Evolutionary conservation across 2,329 filamentous ascomycete genomes (phyloP), one percentile per base, ranked within the genome.

Genomic region (Colletotrichum euphorbiae): DNA sequence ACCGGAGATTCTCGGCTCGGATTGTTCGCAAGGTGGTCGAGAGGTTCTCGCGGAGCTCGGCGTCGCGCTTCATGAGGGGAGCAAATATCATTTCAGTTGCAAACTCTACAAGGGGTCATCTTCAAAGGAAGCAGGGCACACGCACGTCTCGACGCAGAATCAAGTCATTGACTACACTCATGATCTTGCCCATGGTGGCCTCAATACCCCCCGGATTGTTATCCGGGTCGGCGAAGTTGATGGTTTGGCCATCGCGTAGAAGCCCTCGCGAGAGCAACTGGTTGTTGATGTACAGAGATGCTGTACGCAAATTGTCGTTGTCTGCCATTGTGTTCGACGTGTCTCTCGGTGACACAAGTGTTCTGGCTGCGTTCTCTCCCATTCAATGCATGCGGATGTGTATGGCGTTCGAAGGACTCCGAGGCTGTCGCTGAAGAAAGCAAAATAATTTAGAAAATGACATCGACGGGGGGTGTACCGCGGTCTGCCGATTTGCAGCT

Each of bases 101-200:
- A 24, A 24, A 19, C 57, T 40, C 17, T 19, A 56, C n/a, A 50
- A 50, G 21, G 36, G 40, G 56, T 19, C 57, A 64, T 21, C 19
- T 52, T 6, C 24, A 28, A 54, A 40, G 21, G 24, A 46, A 40
- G n/a, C 15, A 67, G 52, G 48, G 52, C 40, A 68, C 62, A 83
- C 89, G 74, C 83, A 97, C 93, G 78, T 99, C 96, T 83, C 94
- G 89, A 72, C 94, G 89, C 69, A 98, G 79, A 67, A 99, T 93
- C 73, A 99, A 81, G 77, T 99, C 96, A 79, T 99, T 97, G 55
- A 99, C 89, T 24, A 99, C 86, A 76, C 95, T 92, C 81, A 99
- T 97, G 73, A 98, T 90, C 72, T 90, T 89, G 19, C 92, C 91
- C 90, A 96, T 95, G 17, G 92, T 92, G 57, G 86, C 87, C 46